Evolutionary conservation across 2,329 filamentous ascomycete species (phyloP).

Genomic region (Penicillium verrucosum): DNA sequence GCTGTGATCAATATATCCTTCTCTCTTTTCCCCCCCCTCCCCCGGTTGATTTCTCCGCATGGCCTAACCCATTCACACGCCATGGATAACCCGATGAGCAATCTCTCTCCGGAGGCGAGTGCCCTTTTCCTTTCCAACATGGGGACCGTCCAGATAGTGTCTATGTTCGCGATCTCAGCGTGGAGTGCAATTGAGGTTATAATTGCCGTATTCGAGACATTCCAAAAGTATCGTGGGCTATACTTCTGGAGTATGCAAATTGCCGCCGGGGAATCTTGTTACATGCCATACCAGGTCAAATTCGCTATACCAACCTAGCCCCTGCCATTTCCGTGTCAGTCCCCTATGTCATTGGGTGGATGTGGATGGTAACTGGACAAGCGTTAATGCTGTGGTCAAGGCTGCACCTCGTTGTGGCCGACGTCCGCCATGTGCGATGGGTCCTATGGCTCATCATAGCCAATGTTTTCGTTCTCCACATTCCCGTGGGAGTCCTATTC

Average conservation of each 20-base stretch:
- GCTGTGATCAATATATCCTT: background rate
- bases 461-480: slow-evolving; percentile 13
- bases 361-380: slow-evolving; percentile 39
- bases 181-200: slow-evolving; percentile 47
- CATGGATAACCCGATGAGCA: slow-evolving; percentile 9
- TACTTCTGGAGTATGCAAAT: slow-evolving; percentile 49
- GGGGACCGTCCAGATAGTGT: background rate
- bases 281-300: slow-evolving; percentile 28
- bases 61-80: background rate
- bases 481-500: background rate
- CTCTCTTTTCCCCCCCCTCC: background rate
- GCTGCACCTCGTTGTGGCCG: slow-evolving; percentile 42
- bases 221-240: slow-evolving; percentile 40
- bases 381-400: slow-evolving; percentile 46
- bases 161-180: background rate
- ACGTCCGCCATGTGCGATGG: slow-evolving; percentile 30
- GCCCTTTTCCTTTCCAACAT: background rate
- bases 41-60: background rate
- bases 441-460: slow-evolving; percentile 44
- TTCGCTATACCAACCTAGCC: background rate
- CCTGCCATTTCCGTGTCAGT: background rate
- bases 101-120: background rate
- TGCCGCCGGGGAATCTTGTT: slow-evolving; percentile 38
- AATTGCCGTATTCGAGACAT: slow-evolving; percentile 43
- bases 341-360: slow-evolving; percentile 32